Conservation (phyloP, 495 filamentous ascomycete genomes). For the Terfezia claveryi region DNA sequence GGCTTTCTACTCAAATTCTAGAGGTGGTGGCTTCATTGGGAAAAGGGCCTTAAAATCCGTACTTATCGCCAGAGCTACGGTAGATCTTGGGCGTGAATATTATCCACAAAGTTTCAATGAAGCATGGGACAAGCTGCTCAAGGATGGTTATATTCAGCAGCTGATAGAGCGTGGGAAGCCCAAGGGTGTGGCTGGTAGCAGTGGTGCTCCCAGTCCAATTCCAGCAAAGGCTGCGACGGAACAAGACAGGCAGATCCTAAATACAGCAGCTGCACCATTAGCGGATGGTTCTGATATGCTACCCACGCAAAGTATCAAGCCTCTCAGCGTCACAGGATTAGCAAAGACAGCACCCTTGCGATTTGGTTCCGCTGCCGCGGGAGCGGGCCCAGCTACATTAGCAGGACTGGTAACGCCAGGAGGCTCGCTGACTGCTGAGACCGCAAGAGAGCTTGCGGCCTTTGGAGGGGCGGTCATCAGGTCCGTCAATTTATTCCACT, state of each 20-base stretch:
- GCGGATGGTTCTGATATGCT: neutral
- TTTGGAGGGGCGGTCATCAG: neutral
- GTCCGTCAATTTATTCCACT: neutral
- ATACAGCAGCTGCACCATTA: neutral
- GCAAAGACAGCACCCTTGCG: neutral
- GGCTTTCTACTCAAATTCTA: neutral
- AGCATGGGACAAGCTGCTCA: neutral
- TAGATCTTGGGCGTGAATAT: neutral
- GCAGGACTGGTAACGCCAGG: neutral
- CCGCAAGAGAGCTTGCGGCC: neutral
- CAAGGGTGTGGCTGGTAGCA: neutral
- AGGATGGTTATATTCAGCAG: neutral
- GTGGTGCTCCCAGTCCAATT: neutral
- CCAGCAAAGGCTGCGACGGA: neutral
- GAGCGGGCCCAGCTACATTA: neutral
- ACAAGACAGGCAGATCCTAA: neutral
- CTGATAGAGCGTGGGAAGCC: neutral
- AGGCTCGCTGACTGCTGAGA: neutral
- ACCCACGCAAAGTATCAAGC: neutral
- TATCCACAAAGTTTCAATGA: neutral
- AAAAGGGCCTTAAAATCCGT: neutral
- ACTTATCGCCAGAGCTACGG: neutral
- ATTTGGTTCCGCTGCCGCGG: neutral
- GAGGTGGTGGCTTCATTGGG: neutral
- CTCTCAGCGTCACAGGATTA: neutral